Percentiles rank a stretch among this genome's conserved stretches.
Conservation (phyloP, 495 filamentous ascomycete species). For the Halenospora varia region DNA sequence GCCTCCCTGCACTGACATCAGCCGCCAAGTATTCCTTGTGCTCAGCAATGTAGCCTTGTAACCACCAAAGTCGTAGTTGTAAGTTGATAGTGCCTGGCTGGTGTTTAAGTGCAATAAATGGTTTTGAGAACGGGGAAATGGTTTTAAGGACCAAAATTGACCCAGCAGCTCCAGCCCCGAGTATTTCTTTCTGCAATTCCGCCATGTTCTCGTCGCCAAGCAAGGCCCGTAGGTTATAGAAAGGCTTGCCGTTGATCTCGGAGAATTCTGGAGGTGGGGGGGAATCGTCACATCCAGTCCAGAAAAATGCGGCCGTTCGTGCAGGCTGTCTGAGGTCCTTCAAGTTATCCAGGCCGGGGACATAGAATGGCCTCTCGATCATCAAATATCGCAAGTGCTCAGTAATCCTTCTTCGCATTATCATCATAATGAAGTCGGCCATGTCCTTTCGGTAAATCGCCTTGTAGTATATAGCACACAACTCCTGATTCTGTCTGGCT, state of each 20-base stretch:
- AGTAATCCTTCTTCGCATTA: no score
- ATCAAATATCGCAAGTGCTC: no score
- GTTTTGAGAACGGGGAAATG: conserved; percentile 6
- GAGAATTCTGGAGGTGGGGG: not conserved
- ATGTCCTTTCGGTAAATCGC: no score
- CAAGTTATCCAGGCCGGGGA: no score
- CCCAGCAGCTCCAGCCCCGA: no score
- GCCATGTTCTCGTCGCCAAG: conserved; percentile 17
- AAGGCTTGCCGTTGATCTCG: conserved; percentile 10
- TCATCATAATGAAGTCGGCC: no score
- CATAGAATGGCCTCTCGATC: no score
- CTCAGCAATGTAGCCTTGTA: conserved; percentile 54
- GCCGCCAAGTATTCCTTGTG: conserved; percentile 1
- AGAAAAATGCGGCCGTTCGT: no score
- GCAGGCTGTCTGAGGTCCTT: no score
- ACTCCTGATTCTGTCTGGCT: no score
- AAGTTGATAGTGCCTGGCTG: conserved; percentile 43
- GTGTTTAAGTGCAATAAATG: conserved; percentile 35
- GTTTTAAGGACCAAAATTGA: conserved; percentile 35
- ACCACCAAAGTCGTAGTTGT: conserved; percentile 61
- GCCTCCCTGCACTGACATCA: not conserved
- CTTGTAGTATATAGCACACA: no score
- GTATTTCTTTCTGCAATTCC: conserved; percentile 15
- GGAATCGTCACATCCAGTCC: conserved; percentile 7
- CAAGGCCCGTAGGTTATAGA: conserved; percentile 20